Conservation (phyloP, 192 early-diverging fungal genomes). For the Neocallimastix lanati region DNA sequence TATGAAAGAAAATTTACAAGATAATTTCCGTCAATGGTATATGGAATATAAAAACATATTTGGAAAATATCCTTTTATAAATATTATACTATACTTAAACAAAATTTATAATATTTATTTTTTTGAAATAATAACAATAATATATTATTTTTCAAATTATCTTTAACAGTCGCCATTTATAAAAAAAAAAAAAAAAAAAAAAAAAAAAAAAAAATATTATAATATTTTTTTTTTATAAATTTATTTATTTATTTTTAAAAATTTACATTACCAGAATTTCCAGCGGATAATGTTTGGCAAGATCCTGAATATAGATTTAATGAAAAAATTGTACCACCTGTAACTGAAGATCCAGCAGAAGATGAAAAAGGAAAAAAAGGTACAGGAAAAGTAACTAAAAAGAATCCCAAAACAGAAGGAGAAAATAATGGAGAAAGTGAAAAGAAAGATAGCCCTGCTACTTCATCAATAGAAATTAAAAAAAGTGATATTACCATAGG, state of each 20-base stretch:
- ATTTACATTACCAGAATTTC: conserved; percentile 35
- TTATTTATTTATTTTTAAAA: no score
- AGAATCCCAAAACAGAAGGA: conserved; percentile 1
- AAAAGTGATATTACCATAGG: background rate
- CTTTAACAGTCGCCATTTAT: no score
- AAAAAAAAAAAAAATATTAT: no score
- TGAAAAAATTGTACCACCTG: background rate
- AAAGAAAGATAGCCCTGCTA: background rate
- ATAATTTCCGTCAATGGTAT: conserved; percentile 42
- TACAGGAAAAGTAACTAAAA: background rate
- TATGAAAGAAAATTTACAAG: conserved; percentile 41
- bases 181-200: no score
- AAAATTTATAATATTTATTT: no score
- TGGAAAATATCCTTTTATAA: conserved; percentile 10
- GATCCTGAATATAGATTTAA: conserved; percentile 25
- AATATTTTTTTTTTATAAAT: no score
- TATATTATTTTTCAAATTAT: no score
- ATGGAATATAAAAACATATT: conserved; percentile 37
- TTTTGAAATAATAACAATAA: no score
- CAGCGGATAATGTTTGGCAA: conserved; percentile 27
- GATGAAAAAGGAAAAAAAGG: conserved; percentile 4
- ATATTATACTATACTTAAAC: no score
- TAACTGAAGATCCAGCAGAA: conserved; percentile 6
- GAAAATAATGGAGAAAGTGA: conserved; percentile 7
- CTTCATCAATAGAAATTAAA: background rate